phyloP scores from a whole-genome alignment of 2,329 filamentous ascomycete species.

The Sporothrix luriei region DNA sequence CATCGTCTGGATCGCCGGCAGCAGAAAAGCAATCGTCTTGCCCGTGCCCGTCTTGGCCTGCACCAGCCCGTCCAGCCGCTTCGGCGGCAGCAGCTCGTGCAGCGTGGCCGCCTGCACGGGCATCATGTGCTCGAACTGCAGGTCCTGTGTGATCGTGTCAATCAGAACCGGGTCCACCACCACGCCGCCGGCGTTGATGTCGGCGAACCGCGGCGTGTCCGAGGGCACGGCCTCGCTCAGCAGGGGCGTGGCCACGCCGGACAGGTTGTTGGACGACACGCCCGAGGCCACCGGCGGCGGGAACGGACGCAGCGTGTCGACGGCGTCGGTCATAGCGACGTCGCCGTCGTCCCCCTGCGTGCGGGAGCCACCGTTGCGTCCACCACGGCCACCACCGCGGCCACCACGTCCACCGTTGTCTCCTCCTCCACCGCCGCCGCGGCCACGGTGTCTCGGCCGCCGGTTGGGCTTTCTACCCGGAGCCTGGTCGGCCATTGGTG shows the following conservation, averaged over 20 bases:
- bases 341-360: background rate
- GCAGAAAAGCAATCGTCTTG: constrained; percentile 80
- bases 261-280: background rate
- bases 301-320: background rate
- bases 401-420: background rate
- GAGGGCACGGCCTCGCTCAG: constrained; percentile 47
- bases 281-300: background rate
- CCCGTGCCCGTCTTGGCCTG: constrained; percentile 87
- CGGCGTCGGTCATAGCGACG: background rate
- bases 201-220: constrained; percentile 52
- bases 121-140: constrained; percentile 57
- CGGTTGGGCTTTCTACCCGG: constrained; percentile 20
- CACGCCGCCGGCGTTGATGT: constrained; percentile 46
- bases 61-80: constrained; percentile 61
- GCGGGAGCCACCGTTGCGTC: background rate
- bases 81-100: constrained; percentile 51
- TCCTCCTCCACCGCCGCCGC: constrained; percentile 6
- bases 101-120: constrained; percentile 59
- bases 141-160: constrained; percentile 52
- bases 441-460: constrained; percentile 9
- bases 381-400: background rate
- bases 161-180: constrained; percentile 53
- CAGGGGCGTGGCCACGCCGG: constrained; percentile 41
- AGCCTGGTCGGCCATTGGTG: constrained; percentile 8
- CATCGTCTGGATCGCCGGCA: constrained; percentile 80